Conservation (phyloP, 1,284 basidiomycete species). For the Marasmius sp. region DNA sequence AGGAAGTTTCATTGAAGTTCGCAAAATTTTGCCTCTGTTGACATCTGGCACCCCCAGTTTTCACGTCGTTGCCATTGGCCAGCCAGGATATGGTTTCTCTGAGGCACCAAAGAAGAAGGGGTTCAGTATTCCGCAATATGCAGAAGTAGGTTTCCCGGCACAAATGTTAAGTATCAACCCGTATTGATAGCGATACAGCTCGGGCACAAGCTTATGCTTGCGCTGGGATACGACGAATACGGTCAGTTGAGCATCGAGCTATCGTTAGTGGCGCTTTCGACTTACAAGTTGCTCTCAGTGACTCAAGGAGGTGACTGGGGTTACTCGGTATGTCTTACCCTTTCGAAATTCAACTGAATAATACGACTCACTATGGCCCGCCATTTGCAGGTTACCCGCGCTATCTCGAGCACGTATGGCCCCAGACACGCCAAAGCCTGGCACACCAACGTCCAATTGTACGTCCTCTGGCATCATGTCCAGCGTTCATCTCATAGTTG, state of each 20-base stretch:
- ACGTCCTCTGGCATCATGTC: neutral
- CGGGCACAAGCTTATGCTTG: slow-evolving; percentile 51
- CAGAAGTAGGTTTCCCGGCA: slow-evolving; percentile 30
- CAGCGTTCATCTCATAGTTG: neutral
- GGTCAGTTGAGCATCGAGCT: slow-evolving; percentile 1
- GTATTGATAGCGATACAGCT: slow-evolving; percentile 26
- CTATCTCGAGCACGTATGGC: slow-evolving; percentile 41
- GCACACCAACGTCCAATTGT: slow-evolving; percentile 31
- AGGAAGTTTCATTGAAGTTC: slow-evolving; percentile 54
- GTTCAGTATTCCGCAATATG: slow-evolving; percentile 30
- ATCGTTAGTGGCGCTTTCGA: slow-evolving; percentile 32
- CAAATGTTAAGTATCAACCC: neutral
- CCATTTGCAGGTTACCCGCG: slow-evolving; percentile 37
- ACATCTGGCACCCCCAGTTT: slow-evolving; percentile 50
- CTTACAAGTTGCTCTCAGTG: neutral
- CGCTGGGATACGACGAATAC: slow-evolving; percentile 52
- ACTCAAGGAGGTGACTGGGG: slow-evolving; percentile 56
- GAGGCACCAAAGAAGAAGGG: slow-evolving; percentile 31
- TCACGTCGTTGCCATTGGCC: slow-evolving; percentile 52
- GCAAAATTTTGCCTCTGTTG: slow-evolving; percentile 53
- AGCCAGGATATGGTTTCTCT: slow-evolving; percentile 58
- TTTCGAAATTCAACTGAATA: neutral
- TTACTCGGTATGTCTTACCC: slow-evolving; percentile 27
- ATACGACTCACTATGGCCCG: neutral
- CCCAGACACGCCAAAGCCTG: slow-evolving; percentile 31